phyloP scores from a whole-genome alignment of 495 filamentous ascomycete genomes.

The Physcia stellaris region DNA sequence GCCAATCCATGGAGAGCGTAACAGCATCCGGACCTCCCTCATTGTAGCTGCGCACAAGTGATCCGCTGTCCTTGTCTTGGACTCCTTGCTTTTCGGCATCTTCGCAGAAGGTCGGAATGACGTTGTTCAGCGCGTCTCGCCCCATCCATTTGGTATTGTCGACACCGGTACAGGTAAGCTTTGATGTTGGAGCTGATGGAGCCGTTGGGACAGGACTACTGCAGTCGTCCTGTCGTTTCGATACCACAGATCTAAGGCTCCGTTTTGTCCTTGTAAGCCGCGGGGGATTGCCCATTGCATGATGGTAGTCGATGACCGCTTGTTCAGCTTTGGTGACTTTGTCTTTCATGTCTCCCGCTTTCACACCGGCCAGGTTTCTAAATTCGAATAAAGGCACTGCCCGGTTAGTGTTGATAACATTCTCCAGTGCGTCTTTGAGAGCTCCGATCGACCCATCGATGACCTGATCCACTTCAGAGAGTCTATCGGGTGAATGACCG shows the following conservation, averaged over 20 bases:
- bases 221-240: no score
- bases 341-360: background rate
- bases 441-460: slow-evolving; percentile 13
- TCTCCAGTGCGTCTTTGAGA: slow-evolving; percentile 8
- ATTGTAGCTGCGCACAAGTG: slow-evolving; percentile 3
- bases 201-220: no score
- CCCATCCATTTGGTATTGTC: slow-evolving; percentile 4
- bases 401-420: slow-evolving; percentile 8
- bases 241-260: no score
- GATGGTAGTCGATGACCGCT: slow-evolving; percentile 8
- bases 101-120: slow-evolving; percentile 1
- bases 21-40: slow-evolving; percentile 1
- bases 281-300: no score
- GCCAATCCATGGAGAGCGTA: slow-evolving; percentile 4
- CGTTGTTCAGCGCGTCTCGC: slow-evolving; percentile 2
- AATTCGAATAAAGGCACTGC: slow-evolving; percentile 17
- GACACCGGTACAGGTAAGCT: no score
- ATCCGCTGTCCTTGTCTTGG: slow-evolving; percentile 5
- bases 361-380: slow-evolving; percentile 5
- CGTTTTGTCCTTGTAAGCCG: no score
- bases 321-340: slow-evolving; percentile 4
- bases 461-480: slow-evolving; percentile 7
- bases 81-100: slow-evolving; percentile 3
- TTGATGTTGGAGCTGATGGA: no score
- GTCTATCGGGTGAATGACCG: slow-evolving; percentile 7